Conservation (phyloP, 257 asterid genomes). For the Plantago elongata region DNA sequence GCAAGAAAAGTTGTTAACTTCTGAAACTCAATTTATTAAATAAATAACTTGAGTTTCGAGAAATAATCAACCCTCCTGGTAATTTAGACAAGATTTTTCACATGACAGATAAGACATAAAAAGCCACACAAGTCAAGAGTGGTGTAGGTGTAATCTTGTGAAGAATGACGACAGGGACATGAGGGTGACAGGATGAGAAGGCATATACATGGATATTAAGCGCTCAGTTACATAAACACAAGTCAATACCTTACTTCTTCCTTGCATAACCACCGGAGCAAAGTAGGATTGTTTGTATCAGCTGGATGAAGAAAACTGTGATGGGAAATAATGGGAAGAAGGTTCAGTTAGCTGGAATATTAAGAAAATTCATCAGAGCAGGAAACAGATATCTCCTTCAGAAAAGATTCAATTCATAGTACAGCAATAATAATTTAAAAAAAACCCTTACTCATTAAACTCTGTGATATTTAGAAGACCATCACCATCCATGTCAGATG, state of each 20-base stretch:
- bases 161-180: too few species aligned
- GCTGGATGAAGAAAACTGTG: slow-evolving; percentile 93
- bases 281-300: slow-evolving; percentile 66
- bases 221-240: too few species aligned
- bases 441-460: slow-evolving; percentile 76
- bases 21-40: too few species aligned
- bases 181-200: too few species aligned
- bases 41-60: too few species aligned
- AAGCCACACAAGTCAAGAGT: too few species aligned
- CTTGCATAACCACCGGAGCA: slow-evolving; percentile 78
- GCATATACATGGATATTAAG: too few species aligned
- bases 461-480: slow-evolving; percentile 76
- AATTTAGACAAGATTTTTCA: too few species aligned
- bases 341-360: slow-evolving; percentile 11
- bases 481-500: slow-evolving; percentile 88
- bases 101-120: too few species aligned
- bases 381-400: neutral
- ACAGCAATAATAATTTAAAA: neutral
- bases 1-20: too few species aligned
- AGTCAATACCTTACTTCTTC: slow-evolving; percentile 78
- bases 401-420: slow-evolving; percentile 14
- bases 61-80: too few species aligned
- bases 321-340: slow-evolving; percentile 15
- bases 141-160: too few species aligned
- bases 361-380: slow-evolving; percentile 12